Percentiles rank a stretch among this genome's conserved stretches.
Evolutionary conservation across 2,329 filamentous ascomycete species (phyloP).

Genomic region (Chaetomiaceae sp.): DNA sequence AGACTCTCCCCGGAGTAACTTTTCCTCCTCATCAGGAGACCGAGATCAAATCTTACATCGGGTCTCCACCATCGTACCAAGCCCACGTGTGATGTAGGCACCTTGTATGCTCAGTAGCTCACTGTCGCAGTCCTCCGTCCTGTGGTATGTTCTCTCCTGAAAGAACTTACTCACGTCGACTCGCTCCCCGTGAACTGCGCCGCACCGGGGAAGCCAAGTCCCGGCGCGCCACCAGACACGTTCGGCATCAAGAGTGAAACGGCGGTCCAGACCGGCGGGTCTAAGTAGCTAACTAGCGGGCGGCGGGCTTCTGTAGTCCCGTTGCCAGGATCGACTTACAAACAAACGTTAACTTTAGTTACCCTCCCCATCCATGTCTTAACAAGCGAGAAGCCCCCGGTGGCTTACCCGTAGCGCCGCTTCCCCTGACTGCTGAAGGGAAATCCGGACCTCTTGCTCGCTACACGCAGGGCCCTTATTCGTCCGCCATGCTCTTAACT

Average conservation of each 20-base stretch:
- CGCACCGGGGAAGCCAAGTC: too few relatives aligned
- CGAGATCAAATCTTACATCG: neutral
- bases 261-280: neutral
- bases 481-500: slow-evolving; percentile 12
- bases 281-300: neutral
- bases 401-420: neutral
- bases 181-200: too few relatives aligned
- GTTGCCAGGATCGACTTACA: neutral
- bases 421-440: neutral
- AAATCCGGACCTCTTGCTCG: slow-evolving; percentile 12
- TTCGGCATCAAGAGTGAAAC: neutral
- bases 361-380: neutral
- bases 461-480: slow-evolving; percentile 19
- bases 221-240: neutral
- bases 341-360: neutral
- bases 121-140: too few relatives aligned
- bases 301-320: neutral
- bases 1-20: too few relatives aligned
- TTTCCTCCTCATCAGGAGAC: too few relatives aligned
- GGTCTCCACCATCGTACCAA: neutral
- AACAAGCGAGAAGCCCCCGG: slow-evolving; percentile 1
- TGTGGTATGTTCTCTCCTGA: too few relatives aligned
- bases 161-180: too few relatives aligned
- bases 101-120: too few relatives aligned
- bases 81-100: too few relatives aligned